Percentiles rank a stretch among this genome's conserved stretches.
phyloP scores from a whole-genome alignment of 257 asterid genomes.

The Oldenlandia corymbosa region DNA sequence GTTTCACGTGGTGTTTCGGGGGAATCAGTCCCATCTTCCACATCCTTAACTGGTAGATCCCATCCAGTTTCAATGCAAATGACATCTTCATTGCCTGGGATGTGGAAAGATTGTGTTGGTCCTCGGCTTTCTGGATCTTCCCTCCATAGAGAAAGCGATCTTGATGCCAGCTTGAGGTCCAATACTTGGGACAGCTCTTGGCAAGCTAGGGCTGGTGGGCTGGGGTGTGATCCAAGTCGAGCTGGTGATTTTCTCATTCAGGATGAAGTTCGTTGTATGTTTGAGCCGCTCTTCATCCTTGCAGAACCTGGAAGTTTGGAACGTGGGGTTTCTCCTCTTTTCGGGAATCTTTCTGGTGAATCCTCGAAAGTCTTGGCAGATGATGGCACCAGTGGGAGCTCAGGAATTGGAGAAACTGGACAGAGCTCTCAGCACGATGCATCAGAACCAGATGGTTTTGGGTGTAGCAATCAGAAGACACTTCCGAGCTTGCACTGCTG shows the following conservation, averaged over 20 bases:
- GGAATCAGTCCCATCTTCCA: slow-evolving; percentile 45
- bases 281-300: slow-evolving; percentile 92
- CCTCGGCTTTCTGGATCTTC: slow-evolving; percentile 62
- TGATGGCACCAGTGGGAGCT: slow-evolving; percentile 66
- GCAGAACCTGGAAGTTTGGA: slow-evolving; percentile 93
- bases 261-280: slow-evolving; percentile 75
- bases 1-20: slow-evolving; percentile 64
- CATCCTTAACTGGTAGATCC: slow-evolving; percentile 58
- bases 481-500: slow-evolving; percentile 94
- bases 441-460: slow-evolving; percentile 62
- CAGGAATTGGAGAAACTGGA: slow-evolving; percentile 71
- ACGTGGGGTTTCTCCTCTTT: slow-evolving; percentile 60
- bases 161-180: slow-evolving; percentile 79
- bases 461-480: slow-evolving; percentile 63
- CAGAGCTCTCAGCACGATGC: slow-evolving; percentile 57
- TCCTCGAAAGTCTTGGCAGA: slow-evolving; percentile 65
- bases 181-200: slow-evolving; percentile 93
- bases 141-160: slow-evolving; percentile 81
- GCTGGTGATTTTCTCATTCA: slow-evolving; percentile 54
- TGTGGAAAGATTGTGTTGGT: slow-evolving; percentile 94
- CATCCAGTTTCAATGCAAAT: slow-evolving; percentile 69
- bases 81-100: slow-evolving; percentile 65
- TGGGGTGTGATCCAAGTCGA: slow-evolving; percentile 65
- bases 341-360: slow-evolving; percentile 50
- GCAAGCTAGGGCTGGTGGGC: slow-evolving; percentile 80